These are phyloP conservation scores for Cutaneotrichosporon dermatis DNA, from an alignment of 1,284 basidiomycete genomes.

Conservation along the genomic window DNA sequence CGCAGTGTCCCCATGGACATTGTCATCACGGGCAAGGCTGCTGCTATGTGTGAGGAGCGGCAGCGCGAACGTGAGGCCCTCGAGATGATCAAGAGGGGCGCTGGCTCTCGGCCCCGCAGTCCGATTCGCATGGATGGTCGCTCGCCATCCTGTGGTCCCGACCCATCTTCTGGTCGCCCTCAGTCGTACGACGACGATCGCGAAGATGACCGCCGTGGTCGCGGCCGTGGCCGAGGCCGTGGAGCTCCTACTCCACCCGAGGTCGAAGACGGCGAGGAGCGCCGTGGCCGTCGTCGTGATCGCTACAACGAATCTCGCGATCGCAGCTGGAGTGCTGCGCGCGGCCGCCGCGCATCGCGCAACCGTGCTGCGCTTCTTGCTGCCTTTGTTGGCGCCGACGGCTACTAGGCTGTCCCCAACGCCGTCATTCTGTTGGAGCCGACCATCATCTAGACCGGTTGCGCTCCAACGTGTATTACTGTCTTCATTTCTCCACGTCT, in stretches of 20 bases:
- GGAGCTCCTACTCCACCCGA: not conserved
- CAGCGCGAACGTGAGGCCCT: constrained; percentile 23
- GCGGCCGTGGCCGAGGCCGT: constrained; percentile 10
- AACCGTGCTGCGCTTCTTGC: constrained; percentile 5
- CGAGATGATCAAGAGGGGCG: constrained; percentile 16
- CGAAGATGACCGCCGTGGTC: constrained; percentile 1
- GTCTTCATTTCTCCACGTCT: too few relatives aligned
- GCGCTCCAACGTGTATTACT: too few relatives aligned
- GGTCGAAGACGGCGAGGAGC: not conserved
- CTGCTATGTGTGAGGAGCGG: constrained; percentile 20
- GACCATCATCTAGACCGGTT: too few relatives aligned
- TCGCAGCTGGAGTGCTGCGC: constrained; percentile 16
- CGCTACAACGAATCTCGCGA: constrained; percentile 17
- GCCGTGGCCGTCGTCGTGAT: constrained; percentile 18
- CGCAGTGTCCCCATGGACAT: constrained; percentile 45
- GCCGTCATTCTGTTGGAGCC: too few relatives aligned
- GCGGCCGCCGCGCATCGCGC: constrained; percentile 13
- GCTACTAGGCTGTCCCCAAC: too few relatives aligned
- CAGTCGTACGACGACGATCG: constrained; percentile 19
- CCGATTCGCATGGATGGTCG: constrained; percentile 8
- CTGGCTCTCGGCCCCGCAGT: not conserved
- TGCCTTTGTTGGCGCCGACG: not conserved
- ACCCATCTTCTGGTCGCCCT: not conserved
- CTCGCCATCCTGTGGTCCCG: constrained; percentile 9
- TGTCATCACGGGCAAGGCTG: constrained; percentile 26